Conservation (phyloP, 345 rosid species). For the Heritiera littoralis region DNA sequence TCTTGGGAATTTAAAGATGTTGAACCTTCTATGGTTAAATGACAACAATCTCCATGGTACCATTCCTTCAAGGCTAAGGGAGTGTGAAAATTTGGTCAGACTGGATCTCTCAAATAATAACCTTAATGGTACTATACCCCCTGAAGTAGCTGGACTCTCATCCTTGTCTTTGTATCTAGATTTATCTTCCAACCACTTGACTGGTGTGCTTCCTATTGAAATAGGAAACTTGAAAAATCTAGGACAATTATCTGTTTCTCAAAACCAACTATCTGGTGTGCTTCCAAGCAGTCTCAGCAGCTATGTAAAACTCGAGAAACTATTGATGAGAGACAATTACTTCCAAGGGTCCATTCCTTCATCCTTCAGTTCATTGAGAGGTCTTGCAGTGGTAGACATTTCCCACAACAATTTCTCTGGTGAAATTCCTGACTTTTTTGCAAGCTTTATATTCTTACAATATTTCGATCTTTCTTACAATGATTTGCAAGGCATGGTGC, state of each 20-base stretch:
- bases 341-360: slow-evolving; percentile 15
- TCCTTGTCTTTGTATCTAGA: neutral
- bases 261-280: slow-evolving; percentile 3
- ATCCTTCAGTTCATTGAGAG: slow-evolving; percentile 24
- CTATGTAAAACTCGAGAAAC: neutral
- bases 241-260: neutral
- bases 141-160: neutral
- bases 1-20: too few relatives aligned
- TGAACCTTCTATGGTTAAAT: too few relatives aligned
- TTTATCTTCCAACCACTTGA: slow-evolving; percentile 8
- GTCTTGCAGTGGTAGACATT: slow-evolving; percentile 31
- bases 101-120: slow-evolving; percentile 8
- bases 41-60: too few relatives aligned
- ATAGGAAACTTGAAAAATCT: slow-evolving; percentile 14
- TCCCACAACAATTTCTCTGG: slow-evolving; percentile 38
- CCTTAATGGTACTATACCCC: slow-evolving; percentile 14
- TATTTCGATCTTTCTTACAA: slow-evolving; percentile 38
- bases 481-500: slow-evolving; percentile 34
- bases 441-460: neutral
- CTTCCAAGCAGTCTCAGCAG: slow-evolving; percentile 10
- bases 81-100: too few relatives aligned
- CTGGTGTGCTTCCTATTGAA: slow-evolving; percentile 8
- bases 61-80: too few relatives aligned
- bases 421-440: slow-evolving; percentile 26
- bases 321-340: neutral